Evolutionary conservation across 306 rosid species (phyloP), one percentile per base, ranked within the genome.

Genomic region (Datisca glomerata): DNA sequence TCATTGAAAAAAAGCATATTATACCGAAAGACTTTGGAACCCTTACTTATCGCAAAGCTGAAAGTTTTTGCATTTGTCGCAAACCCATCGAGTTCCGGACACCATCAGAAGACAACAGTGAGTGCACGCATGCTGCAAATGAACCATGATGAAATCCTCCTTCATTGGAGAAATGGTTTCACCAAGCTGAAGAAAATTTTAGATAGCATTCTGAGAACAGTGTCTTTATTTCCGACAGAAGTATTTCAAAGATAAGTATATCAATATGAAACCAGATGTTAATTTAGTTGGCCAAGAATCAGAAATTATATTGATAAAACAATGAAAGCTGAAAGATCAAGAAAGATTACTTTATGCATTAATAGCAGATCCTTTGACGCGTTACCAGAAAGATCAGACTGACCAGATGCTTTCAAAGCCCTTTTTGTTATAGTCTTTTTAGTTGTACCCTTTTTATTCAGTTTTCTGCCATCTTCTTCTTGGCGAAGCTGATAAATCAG

Each of bases 61-160:
- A 65, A 89, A 89, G 55, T 72, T 80, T 76, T 69, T 83, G 94
- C 97, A 89, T 56, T 74, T 85, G 47, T 65, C 81, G 66, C 97
- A 89, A 57, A 63, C 75, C 97, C 94, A 89, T 38, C 83, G 76
- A 57, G 52, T 74, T 53, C 93, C 94, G 8, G 86, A 83, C 44
- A 80, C 93, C 94, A 89, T 83, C 37, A 89, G 72, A 56, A 65
- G 47, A 59, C 94, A 80, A 44, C 97, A 89, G 61, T 77, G 85
- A 43, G 43, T 51, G 67, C 97, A 83, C 1, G 85, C 69, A 42
- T 83, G 80, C 73, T 83, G 94, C 71, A 91, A 65, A 73, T 91
- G 98, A 68, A 91, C 98, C 96, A 91, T 84, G 45, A 91, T 84
- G 57, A 84, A 84, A 65, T 91, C 98, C 55, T 91, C 98, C 86